phyloP scores from a whole-genome alignment of 2,329 filamentous ascomycete genomes.

The Xenoacremonium recifei region DNA sequence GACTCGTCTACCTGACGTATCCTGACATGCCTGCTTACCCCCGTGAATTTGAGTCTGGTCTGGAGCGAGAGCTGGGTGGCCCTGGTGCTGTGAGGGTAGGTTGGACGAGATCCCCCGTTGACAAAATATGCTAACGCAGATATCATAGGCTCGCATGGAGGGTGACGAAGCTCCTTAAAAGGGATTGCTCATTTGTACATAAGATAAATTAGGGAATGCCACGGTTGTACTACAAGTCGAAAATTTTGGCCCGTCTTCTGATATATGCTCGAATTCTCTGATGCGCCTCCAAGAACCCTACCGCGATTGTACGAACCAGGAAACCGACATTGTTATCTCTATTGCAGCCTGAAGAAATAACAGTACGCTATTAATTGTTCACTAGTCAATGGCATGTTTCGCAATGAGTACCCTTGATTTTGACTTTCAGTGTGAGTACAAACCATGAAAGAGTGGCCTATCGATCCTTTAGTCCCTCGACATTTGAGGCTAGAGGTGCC shows the following conservation, averaged over 20 bases:
- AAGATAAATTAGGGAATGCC: conserved; percentile 24
- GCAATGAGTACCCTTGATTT: too few species aligned
- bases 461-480: too few species aligned
- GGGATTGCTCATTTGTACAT: conserved; percentile 34
- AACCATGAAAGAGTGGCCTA: too few species aligned
- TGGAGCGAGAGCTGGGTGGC: conserved; percentile 75
- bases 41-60: conserved; percentile 68
- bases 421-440: too few species aligned
- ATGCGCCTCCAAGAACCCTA: too few species aligned
- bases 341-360: too few species aligned
- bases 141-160: conserved; percentile 50
- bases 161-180: conserved; percentile 53
- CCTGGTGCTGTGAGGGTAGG: conserved; percentile 64
- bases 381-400: too few species aligned
- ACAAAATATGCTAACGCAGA: conserved; percentile 14
- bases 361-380: too few species aligned
- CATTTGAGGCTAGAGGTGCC: too few species aligned
- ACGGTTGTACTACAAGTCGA: conserved; percentile 11
- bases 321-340: too few species aligned
- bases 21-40: conserved; percentile 70
- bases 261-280: too few species aligned
- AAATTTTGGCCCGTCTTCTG: not conserved
- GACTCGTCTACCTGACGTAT: conserved; percentile 66
- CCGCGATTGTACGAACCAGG: too few species aligned
- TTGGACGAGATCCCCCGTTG: conserved; percentile 16